phyloP scores from a whole-genome alignment of 2,329 filamentous ascomycete genomes.

The Neopestalotiopsis sp. region DNA sequence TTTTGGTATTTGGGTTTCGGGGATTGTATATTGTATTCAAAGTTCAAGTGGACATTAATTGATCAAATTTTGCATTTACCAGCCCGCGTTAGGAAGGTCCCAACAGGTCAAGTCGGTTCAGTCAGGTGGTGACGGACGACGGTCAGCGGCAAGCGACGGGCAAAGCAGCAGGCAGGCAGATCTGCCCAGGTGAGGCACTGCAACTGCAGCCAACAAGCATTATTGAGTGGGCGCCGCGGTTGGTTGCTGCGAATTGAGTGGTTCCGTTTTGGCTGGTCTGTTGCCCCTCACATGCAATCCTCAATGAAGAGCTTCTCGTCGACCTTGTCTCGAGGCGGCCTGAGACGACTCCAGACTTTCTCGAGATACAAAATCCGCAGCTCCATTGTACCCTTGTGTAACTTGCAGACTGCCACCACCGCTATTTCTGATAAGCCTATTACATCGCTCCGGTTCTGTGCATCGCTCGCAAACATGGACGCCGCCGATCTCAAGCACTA shows the following conservation, averaged over 20 bases:
- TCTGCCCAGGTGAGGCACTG: too few species aligned
- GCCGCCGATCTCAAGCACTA: constrained; percentile 74
- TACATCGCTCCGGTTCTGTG: constrained; percentile 21
- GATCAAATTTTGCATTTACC: constrained; percentile 8
- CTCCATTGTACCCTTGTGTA: constrained; percentile 16
- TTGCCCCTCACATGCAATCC: neutral
- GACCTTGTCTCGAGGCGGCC: constrained; percentile 16
- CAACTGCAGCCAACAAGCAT: neutral
- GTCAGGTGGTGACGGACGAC: constrained; percentile 17
- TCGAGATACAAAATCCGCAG: constrained; percentile 25
- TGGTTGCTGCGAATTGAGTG: neutral
- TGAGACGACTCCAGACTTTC: constrained; percentile 12
- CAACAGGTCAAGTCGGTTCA: neutral
- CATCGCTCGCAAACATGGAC: constrained; percentile 54
- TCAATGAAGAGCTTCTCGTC: constrained; percentile 17
- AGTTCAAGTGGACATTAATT: neutral
- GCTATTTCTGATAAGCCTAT: neutral
- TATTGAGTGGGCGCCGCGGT: neutral
- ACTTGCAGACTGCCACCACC: neutral
- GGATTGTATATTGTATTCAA: neutral
- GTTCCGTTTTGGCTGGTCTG: constrained; percentile 4
- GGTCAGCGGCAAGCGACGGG: constrained; percentile 12
- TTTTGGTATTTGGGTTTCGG: neutral
- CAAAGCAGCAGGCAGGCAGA: constrained; percentile 9
- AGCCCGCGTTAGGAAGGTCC: constrained; percentile 17